Base-by-base conservation (phyloP, 106 monocot species). In the Acorus calamus region DNA sequence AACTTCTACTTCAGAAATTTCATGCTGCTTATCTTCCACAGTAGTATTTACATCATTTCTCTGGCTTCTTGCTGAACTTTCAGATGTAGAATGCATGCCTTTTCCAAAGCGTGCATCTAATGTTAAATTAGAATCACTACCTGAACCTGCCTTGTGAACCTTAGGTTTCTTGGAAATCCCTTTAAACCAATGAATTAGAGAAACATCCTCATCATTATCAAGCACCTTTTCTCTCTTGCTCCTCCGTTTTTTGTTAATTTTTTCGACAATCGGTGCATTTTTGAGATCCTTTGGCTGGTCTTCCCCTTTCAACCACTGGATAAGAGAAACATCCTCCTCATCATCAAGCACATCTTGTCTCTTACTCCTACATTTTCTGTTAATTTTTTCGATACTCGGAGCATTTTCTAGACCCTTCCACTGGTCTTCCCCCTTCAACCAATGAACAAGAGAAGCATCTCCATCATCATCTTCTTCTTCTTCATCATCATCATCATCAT, bases 161-260 rank as follows among this genome's bases (percentile, higher is more conserved):
- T 66, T 65, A 56, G 14, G 28, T 61, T 67, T 82, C 55, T 59
- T 79, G 66, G 70, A 66, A 3, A 61, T 62, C 43, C n/a, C 73
- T 41, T 69, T 79, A 8, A 77, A 53, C 79, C 73, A 77, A 47
- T 79, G 70, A 55, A 77, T 79, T 14, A 82, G 55, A 14, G 73
- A 74, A 79, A 56, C 47, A 42, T 61, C 76, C 5, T 79, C 73
- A 58, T 66, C 64, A 61, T 10, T 52, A 44, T 69, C 66, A n/a
- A 61, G 5, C 6, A 65, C 10, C 53, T 72, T 55, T 42, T 61
- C 47, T 49, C 41, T 44, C 4, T 64, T 55, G 42, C 48, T 71
- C 3, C 49, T 64, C 64, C 59, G 50, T 47, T 50, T 58, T 10
- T 14, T 53, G 45, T 52, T 13, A 57, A 12, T 61, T 64, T 46